Base-by-base conservation (phyloP, 2,329 filamentous ascomycete species). In the Fusarium devonianum region DNA sequence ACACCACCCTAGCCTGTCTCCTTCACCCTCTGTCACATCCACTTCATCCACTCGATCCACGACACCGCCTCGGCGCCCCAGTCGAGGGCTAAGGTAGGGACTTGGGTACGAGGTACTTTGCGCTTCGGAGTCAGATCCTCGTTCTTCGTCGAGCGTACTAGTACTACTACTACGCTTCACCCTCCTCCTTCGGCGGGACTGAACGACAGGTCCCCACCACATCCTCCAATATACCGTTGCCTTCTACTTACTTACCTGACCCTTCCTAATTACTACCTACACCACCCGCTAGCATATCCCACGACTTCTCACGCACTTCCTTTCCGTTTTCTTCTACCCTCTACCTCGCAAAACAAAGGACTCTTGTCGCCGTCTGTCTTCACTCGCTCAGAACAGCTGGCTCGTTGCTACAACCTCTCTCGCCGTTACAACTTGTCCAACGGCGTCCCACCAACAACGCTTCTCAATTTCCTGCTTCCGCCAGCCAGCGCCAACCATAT, bases 61-160 rank as follows among this genome's bases (percentile, higher is more conserved):
- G 61, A 64, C 59, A 64, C 61, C 61, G 61, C 61, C 61, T 63
- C 61, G 50, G 58, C 56, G 58, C 58, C 61, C 61, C 56, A 40
- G 49, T 46, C n/a, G n/a, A n/a, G n/a, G n/a, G n/a, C n/a, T n/a
- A n/a, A n/a, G 36, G 47, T 63, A 63, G 56, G 56, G 49, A 62
- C 57, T 42, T 58, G 53, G 49, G 57, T 58, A 60, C 57, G 53
- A 60, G 57, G 57, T 61, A 60, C 58, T 46, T 58, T 28, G 37
- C 26, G 39, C 47, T 39, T 44, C 41, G 33, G 54, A 58, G 47
- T 56, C 43, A 60, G 56, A 60, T 58, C 48, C 53, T 57, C 53
- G 30, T 49, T 48, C 56, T 59, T 47, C 32, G 39, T 59, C 40
- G 47, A 59, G 52, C 58, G 43, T 57, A 33, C n/a, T n/a, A n/a